These are phyloP conservation scores for Triticum turgidum DNA, from an alignment of 176 grass and related monocot species.

Conservation along the genomic window DNA sequence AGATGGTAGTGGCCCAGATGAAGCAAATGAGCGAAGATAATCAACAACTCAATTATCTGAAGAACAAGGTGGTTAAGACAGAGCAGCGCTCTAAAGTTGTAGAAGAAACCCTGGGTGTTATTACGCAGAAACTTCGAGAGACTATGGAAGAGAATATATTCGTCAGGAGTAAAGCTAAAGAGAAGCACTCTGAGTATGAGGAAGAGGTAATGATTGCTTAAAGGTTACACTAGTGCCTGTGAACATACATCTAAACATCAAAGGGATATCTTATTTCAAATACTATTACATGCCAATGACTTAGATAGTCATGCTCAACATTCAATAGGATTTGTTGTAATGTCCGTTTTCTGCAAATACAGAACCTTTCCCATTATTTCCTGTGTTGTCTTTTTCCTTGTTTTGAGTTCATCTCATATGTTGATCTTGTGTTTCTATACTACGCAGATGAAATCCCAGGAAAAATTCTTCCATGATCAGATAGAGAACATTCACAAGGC, in stretches of 20 bases:
- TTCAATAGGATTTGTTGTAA: neutral
- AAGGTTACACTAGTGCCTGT: neutral
- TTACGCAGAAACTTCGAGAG: slow-evolving; percentile 68
- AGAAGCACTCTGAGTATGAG: slow-evolving; percentile 82
- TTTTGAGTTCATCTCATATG: slow-evolving; percentile 9
- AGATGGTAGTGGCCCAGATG: slow-evolving; percentile 91
- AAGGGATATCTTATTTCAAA: neutral
- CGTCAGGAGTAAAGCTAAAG: slow-evolving; percentile 66
- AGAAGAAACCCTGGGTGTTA: slow-evolving; percentile 54
- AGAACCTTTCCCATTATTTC: neutral
- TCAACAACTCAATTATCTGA: slow-evolving; percentile 67
- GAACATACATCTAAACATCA: neutral
- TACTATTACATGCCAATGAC: slow-evolving; percentile 1
- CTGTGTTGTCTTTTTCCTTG: neutral
- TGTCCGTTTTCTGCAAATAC: neutral
- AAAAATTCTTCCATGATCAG: slow-evolving; percentile 78
- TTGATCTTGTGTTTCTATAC: slow-evolving; percentile 24
- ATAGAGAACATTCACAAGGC: slow-evolving; percentile 70
- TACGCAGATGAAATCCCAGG: slow-evolving; percentile 81
- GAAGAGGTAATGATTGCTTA: slow-evolving; percentile 60
- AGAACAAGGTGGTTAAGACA: slow-evolving; percentile 74
- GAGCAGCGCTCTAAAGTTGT: slow-evolving; percentile 68
- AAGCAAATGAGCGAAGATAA: slow-evolving; percentile 94
- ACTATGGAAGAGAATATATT: slow-evolving; percentile 60
- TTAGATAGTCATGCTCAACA: neutral